A percentile compares a stretch with the other conserved stretches of the same genome.
Evolutionary conservation across 2,329 filamentous ascomycete species (phyloP).

Genomic region (Calycina herbarum): DNA sequence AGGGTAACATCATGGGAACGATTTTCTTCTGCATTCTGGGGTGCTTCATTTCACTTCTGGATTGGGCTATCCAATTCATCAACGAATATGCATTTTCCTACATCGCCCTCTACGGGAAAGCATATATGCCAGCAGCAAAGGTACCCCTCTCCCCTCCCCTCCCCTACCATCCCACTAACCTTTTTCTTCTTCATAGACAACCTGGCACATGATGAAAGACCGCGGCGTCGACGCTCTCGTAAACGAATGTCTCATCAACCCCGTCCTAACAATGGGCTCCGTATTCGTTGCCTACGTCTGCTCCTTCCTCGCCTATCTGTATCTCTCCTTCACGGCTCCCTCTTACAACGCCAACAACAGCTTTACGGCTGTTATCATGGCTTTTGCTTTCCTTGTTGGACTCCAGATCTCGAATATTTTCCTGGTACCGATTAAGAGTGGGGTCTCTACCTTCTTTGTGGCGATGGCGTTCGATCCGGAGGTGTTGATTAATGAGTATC

Average conservation of each 20-base stretch:
- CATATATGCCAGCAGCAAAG: slow-evolving; percentile 83
- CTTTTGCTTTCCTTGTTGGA: slow-evolving; percentile 85
- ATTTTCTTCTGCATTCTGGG: slow-evolving; percentile 73
- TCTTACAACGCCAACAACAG: slow-evolving; percentile 67
- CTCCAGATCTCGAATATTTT: slow-evolving; percentile 89
- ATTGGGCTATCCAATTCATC: slow-evolving; percentile 86
- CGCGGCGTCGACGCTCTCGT: slow-evolving; percentile 87
- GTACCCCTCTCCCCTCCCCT: slow-evolving; percentile 49
- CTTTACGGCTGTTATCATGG: slow-evolving; percentile 77
- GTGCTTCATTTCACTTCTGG: slow-evolving; percentile 73
- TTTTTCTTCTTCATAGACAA: slow-evolving; percentile 29
- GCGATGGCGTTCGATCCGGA: slow-evolving; percentile 69
- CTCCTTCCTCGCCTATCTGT: slow-evolving; percentile 81
- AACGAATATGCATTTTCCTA: slow-evolving; percentile 93
- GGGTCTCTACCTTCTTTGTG: slow-evolving; percentile 91
- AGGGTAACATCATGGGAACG: slow-evolving; percentile 67
- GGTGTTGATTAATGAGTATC: slow-evolving; percentile 77
- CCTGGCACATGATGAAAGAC: slow-evolving; percentile 74
- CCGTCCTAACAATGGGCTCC: slow-evolving; percentile 69
- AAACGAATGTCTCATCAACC: slow-evolving; percentile 55
- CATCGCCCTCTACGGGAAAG: slow-evolving; percentile 88
- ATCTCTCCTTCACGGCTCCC: slow-evolving; percentile 78
- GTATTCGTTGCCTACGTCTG: slow-evolving; percentile 83
- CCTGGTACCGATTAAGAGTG: slow-evolving; percentile 81
- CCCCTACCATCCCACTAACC: slow-evolving; percentile 12